Base-by-base conservation (phyloP, 257 asterid genomes). In the Ilex asprella region DNA sequence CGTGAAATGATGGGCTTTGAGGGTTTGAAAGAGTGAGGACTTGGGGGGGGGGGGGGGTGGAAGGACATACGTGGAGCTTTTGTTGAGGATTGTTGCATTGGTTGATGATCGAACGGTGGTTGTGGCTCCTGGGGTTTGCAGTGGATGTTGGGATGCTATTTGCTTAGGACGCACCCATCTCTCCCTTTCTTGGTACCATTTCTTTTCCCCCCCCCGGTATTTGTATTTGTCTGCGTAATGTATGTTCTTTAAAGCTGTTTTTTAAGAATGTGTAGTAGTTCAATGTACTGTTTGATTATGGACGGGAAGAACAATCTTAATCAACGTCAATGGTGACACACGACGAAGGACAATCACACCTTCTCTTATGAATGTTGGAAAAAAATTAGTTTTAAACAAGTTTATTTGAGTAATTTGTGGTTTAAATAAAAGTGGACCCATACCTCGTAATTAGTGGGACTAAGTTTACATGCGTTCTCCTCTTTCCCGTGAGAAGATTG, bases 61-160 rank as follows among this genome's bases (percentile, higher is more conserved):
- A 92, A 92, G 59, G 97, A 92, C 72, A 89, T 89, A 39, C 99
- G 79, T 75, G 67, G 99, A 92, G 83, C 73, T 92, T 65, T 71
- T 92, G 81, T 63, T 83, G 72, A 82, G 95, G 86, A 87, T 92
- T 73, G 72, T 84, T 52, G 75, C 88, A 5, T 82, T 89, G 62
- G 85, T 85, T 66, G 95, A 89, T 85, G 96, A 87, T 92, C 91
- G 66, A 76, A 80, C 94, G 79, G 91, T 79, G 78, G 65, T 92
- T 62, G 85, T 87, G 51, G 96, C 96, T 73, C 89, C 97, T 79
- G 97, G 88, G 73, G 97, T 92, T 60, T 92, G 99, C 35, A 83
- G 76, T 78, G 99, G 94, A 49, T 92, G 99, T 97, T 86, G 95
- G 76, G 99, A 92, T 66, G 89, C 97, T 10, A 61, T 92, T 70